These are phyloP conservation scores for Wickerhamiella domercqiae DNA, from an alignment of 805 yeast genomes.

Conservation along the genomic window DNA sequence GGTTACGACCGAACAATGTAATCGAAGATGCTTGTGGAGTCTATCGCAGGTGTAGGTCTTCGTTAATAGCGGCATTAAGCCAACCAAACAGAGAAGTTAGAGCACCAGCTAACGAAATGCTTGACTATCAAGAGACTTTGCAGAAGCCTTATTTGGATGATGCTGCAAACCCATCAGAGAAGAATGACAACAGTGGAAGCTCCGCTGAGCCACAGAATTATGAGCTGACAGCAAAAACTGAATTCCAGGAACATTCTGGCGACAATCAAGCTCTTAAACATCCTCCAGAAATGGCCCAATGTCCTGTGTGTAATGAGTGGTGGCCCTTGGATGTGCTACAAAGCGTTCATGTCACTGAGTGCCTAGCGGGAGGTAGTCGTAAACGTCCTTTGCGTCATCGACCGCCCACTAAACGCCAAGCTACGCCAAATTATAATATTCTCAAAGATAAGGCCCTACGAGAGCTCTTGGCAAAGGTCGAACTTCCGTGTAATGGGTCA, in stretches of 20 bases:
- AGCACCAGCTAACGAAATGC: not conserved
- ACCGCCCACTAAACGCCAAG: conserved; percentile 24
- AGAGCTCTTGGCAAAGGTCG: conserved; percentile 38
- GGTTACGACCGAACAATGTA: conserved; percentile 46
- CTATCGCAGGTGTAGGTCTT: conserved; percentile 23
- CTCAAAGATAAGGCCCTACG: conserved; percentile 34
- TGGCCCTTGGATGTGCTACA: conserved; percentile 45
- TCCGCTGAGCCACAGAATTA: not conserved
- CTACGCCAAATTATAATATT: conserved; percentile 47
- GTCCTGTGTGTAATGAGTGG: conserved; percentile 50
- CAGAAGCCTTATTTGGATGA: too few relatives aligned
- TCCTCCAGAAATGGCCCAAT: conserved; percentile 28
- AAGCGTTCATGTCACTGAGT: conserved; percentile 44
- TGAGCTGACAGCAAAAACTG: not conserved
- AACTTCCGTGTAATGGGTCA: conserved; percentile 48
- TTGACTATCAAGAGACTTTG: not conserved
- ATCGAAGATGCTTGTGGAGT: conserved; percentile 57
- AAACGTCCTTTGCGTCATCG: conserved; percentile 17
- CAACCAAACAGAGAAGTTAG: not conserved
- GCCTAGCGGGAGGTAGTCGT: conserved; percentile 26
- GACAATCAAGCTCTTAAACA: conserved; percentile 6
- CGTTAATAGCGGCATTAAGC: conserved; percentile 2
- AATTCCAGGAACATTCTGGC: not conserved
- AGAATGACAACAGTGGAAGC: not conserved
- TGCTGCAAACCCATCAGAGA: not conserved